Conservation (phyloP, 108 stramenopile genomes). For the Cyclotella atomus region DNA sequence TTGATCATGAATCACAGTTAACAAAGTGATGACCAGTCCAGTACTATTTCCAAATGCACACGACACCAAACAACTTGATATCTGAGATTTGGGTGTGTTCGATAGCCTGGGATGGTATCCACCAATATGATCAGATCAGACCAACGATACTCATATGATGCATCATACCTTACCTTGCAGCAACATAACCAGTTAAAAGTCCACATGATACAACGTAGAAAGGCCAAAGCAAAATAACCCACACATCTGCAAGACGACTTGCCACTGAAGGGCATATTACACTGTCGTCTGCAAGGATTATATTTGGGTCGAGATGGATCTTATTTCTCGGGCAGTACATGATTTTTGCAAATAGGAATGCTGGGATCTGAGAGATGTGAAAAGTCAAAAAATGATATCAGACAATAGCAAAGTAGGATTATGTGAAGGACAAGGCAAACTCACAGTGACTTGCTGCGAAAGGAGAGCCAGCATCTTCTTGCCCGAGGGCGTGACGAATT, state of each 20-base stretch:
- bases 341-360: slow-evolving; percentile 87
- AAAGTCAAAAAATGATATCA: no score
- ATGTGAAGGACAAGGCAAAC: neutral
- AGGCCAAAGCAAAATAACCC: slow-evolving; percentile 83
- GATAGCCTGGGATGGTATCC: no score
- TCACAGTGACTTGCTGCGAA: slow-evolving; percentile 77
- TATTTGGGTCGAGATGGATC: neutral
- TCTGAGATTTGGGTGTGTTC: slow-evolving; percentile 57
- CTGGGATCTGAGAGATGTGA: slow-evolving; percentile 56
- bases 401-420: no score
- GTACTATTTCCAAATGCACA: slow-evolving; percentile 85
- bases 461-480: slow-evolving; percentile 78
- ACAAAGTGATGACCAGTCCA: slow-evolving; percentile 82
- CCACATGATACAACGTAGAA: slow-evolving; percentile 67
- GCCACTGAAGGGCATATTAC: slow-evolving; percentile 73
- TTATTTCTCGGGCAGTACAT: slow-evolving; percentile 70
- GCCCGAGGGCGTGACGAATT: slow-evolving; percentile 65
- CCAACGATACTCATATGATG: no score
- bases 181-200: slow-evolving; percentile 63
- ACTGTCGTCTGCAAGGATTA: neutral
- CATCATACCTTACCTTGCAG: no score
- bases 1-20: slow-evolving; percentile 82
- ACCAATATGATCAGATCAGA: no score
- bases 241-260: slow-evolving; percentile 58
- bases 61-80: slow-evolving; percentile 60